phyloP scores from a whole-genome alignment of 176 grass and related monocot genomes.

The Lolium perenne region DNA sequence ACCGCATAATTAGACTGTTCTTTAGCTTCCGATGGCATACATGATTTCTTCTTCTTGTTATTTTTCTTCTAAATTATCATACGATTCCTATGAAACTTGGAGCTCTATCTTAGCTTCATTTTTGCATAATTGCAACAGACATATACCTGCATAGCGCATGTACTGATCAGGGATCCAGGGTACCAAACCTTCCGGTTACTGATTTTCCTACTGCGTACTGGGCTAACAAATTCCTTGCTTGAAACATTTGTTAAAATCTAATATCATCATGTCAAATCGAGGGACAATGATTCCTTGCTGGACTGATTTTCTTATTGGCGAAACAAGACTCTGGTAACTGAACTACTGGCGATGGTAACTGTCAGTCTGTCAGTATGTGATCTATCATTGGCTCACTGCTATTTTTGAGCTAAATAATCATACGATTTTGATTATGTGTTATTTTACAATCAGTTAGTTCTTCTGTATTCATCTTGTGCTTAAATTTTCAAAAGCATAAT shows the following conservation, averaged over 20 bases:
- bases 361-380: no score
- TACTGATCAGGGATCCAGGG: constrained; percentile 7
- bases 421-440: not conserved
- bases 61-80: not conserved
- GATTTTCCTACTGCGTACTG: not conserved
- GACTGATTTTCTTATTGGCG: not conserved
- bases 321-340: constrained; percentile 12
- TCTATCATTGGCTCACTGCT: constrained; percentile 5
- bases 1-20: constrained; percentile 1
- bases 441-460: not conserved
- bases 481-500: not conserved
- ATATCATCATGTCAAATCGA: not conserved
- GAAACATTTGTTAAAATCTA: not conserved
- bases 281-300: not conserved
- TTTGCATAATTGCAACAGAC: not conserved
- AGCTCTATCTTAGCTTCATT: not conserved
- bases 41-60: constrained; percentile 8
- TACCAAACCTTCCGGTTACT: not conserved
- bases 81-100: not conserved
- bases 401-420: not conserved
- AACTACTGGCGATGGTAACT: not conserved
- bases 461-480: not conserved
- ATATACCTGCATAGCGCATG: not conserved
- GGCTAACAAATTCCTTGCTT: not conserved
- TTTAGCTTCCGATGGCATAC: not conserved